Conservation (phyloP, 169 alveolate genomes). For the Plasmodium inui region DNA sequence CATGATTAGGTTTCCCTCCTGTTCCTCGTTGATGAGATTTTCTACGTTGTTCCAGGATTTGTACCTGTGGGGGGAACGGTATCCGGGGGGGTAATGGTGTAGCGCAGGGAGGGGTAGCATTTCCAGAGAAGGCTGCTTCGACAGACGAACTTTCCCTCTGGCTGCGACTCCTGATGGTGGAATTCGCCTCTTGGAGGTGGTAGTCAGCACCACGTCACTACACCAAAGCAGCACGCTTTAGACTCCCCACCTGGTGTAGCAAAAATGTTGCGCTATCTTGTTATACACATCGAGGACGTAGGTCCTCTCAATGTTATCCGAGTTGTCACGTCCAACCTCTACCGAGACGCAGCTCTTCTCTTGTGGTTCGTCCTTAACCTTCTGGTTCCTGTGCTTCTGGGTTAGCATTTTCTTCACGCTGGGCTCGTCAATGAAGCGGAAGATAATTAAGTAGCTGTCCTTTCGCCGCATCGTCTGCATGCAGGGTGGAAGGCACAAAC, state of each 20-base stretch:
- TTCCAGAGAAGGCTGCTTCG: no score
- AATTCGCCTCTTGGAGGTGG: background rate
- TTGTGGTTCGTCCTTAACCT: slow-evolving; percentile 12
- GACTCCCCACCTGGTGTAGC: slow-evolving; percentile 25
- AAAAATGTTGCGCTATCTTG: slow-evolving; percentile 40
- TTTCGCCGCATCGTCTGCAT: slow-evolving; percentile 15
- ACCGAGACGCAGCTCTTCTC: slow-evolving; percentile 31
- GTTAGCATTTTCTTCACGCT: slow-evolving; percentile 12
- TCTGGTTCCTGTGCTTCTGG: slow-evolving; percentile 15
- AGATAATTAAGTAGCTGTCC: slow-evolving; percentile 22
- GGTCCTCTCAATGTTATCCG: slow-evolving; percentile 17
- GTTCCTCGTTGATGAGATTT: slow-evolving; percentile 88
- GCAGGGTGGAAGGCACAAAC: background rate
- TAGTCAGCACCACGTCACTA: background rate
- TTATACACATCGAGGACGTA: slow-evolving; percentile 62
- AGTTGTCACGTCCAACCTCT: background rate
- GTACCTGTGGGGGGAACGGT: slow-evolving; percentile 85
- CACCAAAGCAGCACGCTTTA: background rate
- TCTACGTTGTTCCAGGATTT: slow-evolving; percentile 97
- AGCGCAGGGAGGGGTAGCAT: background rate
- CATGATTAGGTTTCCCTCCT: slow-evolving; percentile 89
- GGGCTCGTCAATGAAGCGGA: slow-evolving; percentile 30
- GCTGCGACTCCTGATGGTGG: background rate
- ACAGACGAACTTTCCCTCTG: background rate
- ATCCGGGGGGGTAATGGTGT: background rate